Percentiles rank a stretch among this genome's conserved stretches.
These are phyloP conservation scores for Dryas integrifolia DNA, from an alignment of 331 rosid species.

Conservation along the genomic window DNA sequence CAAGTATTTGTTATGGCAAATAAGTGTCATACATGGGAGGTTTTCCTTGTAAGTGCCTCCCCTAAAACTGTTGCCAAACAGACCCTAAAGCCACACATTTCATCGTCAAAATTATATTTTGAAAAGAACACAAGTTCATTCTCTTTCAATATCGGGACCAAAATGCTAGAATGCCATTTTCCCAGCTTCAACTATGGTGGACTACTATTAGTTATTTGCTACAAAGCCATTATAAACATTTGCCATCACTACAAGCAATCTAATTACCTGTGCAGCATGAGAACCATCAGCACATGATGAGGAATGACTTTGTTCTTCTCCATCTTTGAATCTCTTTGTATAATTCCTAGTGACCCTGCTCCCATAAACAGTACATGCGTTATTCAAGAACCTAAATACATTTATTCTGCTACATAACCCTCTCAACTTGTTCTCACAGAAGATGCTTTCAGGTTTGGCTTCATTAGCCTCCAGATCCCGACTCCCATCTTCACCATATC, in stretches of 20 bases:
- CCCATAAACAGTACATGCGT: conserved; percentile 25
- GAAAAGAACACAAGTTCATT: neutral
- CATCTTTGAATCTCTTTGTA: conserved; percentile 42
- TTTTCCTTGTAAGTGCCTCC: neutral
- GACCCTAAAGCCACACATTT: neutral
- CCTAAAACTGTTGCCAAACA: neutral
- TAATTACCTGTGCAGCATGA: conserved; percentile 26
- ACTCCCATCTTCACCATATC: conserved; percentile 25
- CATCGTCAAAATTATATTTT: neutral
- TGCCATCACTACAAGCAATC: neutral
- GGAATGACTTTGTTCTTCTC: conserved; percentile 38
- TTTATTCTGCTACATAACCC: conserved; percentile 22
- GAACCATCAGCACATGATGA: conserved; percentile 21
- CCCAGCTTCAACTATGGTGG: neutral
- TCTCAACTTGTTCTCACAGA: conserved; percentile 21
- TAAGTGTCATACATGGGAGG: neutral
- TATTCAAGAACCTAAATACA: conserved; percentile 19
- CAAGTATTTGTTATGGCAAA: neutral
- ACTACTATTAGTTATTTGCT: neutral
- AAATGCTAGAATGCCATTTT: neutral
- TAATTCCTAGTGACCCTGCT: conserved; percentile 31
- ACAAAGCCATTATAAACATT: neutral
- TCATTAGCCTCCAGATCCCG: conserved; percentile 39
- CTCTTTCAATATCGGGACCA: neutral
- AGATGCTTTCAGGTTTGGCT: conserved; percentile 26